Base-by-base conservation (phyloP, 495 filamentous ascomycete genomes). In the Penicillium angulare region DNA sequence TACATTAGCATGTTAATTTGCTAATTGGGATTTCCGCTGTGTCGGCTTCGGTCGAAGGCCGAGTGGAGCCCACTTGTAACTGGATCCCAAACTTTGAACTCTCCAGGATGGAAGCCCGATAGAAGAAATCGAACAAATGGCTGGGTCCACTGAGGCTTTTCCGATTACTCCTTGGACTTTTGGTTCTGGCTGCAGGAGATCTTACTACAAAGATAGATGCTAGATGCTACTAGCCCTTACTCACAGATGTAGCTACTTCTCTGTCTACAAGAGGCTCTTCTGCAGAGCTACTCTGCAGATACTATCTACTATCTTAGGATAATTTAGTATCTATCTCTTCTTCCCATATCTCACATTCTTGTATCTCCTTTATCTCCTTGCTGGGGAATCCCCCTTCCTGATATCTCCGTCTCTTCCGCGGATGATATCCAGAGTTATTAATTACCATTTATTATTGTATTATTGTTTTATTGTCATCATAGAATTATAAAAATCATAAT, bases 81-180 rank as follows among this genome's bases (percentile, higher is more conserved):
- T n/a, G n/a, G n/a, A n/a, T n/a, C n/a, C n/a, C n/a, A n/a, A n/a
- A n/a, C n/a, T n/a, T n/a, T n/a, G n/a, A n/a, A n/a, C n/a, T n/a
- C n/a, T n/a, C n/a, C n/a, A 34, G 39, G 51, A 58, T 62, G 49
- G 59, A 62, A 62, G 59, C 45, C 43, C 56, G 42, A 56, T 62
- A 38, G 59, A 62, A 62, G 53, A 31, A 51, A 49, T n/a, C 49
- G 49, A 51, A 52, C 49, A 17, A 41, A 36, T 17, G 27, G 35
- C 40, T 32, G 21, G 7, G 27, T 23, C 59, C 55, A 61, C 55
- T 52, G 38, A 44, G 47, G 55, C 50, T 54, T 50, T 34, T 53
- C 32, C 47, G 22, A 45, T 57, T 51, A 29, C 21, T 26, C 36
- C 3, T 31, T 10, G 16, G 16, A 47, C 20, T 22, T 33, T 22